Evolutionary conservation across 768 basidiomycete species (phyloP), one percentile per base, ranked within the genome.

Genomic region (Thelephora ganbajun): DNA sequence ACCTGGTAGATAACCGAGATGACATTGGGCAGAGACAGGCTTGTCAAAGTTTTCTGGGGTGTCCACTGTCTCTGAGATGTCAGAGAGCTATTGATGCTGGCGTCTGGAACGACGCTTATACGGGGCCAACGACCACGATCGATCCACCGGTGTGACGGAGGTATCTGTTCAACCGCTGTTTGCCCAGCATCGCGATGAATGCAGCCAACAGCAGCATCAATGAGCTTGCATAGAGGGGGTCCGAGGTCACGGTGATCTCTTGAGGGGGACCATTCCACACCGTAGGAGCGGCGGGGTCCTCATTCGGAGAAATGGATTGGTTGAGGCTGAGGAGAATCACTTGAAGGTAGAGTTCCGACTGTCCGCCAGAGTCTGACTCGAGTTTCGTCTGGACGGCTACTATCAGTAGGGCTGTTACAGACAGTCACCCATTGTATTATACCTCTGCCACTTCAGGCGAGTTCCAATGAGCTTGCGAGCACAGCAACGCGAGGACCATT

Each of bases 121-220:
- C 20, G 37, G 46, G 19, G 20, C 54, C 54, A 4, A 54, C 39
- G 16, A 58, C 11, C 3, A 55, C 51, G 7, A 50, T 35, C 11
- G 54, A 47, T 9, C 16, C 56, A 46, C n/a, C 35, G n/a, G 16
- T 43, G 20, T 39, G n/a, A 5, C 33, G 41, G 49, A 47, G 14
- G 52, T 46, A 30, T 33, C 35, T 48, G 20, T 44, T 37, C 1
- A 68, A 60, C 73, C 73, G 75, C 48, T 72, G 70, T 53, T 75
- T 67, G 22, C 71, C 67, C 7, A 76, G 53, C 6, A 70, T 74
- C 7, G 71, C 69, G 7, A 59, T 49, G 19, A 73, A 59, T 46
- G 68, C 71, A 37, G 68, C 65, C 2, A 60, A 59, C 6, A 75
- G 58, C 51, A 69, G 72, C 35, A 70, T 57, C 2, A 53, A 44